Base-by-base conservation (phyloP, 1,139 yeast genomes). In the Candida neerlandica region DNA sequence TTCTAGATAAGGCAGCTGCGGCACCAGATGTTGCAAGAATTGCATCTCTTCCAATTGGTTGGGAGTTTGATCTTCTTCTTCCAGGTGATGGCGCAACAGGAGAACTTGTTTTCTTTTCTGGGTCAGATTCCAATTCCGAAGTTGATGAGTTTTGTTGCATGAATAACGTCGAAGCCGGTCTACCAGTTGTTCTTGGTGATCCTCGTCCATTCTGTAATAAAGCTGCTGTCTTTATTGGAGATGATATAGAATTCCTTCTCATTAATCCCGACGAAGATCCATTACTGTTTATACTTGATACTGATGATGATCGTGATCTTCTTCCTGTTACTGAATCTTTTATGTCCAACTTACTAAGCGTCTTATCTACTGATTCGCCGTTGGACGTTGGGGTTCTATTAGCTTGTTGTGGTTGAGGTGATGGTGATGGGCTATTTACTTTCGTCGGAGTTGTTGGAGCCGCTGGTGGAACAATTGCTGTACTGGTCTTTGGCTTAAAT, bases 21-120 rank as follows among this genome's bases (percentile, higher is more conserved):
- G 77, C 77, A 0, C 71, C 73, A 1, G 70, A 61, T 11, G 72
- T 58, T 1, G 73, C 72, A 14, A 57, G 49, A 14, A 57, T 30
- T 55, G 58, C 29, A 61, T 59, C 23, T 15, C 43, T 44, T 11
- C 46, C 49, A n/a, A 51, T 47, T n/a, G 78, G 78, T 50, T 72
- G 77, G 1, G 79, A 73, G 51, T 68, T 72, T 2, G 79, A 70
- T 47, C 79, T 63, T 30, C 69, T 64, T 27, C 52, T 42, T 16
- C 48, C 32, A 14, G 43, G 46, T 16, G 44, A 11, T 2, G 53
- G 27, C 21, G 49, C 53, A 4, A 48, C 43, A 11, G 58, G 51
- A 3, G 55, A 45, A 42, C 56, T 50, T 16, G 40, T 18, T n/a
- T 40, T 49, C 49, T 14, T 41, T 11, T 47, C 43, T 1, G 27